phyloP scores from a whole-genome alignment of 1,284 basidiomycete genomes.

The Moesziomyces parantarcticus region DNA sequence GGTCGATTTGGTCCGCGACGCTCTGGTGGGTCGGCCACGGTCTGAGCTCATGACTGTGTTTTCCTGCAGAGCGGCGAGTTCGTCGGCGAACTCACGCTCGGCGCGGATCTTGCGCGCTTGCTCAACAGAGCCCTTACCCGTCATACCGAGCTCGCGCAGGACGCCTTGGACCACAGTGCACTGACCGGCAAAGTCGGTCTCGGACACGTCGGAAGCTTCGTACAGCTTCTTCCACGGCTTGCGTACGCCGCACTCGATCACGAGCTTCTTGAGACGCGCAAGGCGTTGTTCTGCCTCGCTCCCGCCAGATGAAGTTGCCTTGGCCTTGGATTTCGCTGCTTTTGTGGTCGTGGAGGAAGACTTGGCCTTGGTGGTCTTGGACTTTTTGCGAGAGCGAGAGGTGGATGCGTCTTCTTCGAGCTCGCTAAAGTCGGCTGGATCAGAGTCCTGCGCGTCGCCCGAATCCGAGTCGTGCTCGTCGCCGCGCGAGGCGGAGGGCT shows the following conservation, averaged over 20 bases:
- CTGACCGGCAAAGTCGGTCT: constrained; percentile 18
- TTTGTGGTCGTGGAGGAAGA: not conserved
- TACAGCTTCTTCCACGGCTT: constrained; percentile 51
- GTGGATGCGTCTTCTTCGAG: constrained; percentile 37
- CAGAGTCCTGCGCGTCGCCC: not conserved
- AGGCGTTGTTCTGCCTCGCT: constrained; percentile 36
- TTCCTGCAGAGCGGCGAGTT: constrained; percentile 29
- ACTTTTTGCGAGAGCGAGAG: constrained; percentile 14
- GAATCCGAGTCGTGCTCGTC: not conserved
- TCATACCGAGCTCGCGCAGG: constrained; percentile 38
- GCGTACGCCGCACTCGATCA: constrained; percentile 37
- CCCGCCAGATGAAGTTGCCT: not conserved
- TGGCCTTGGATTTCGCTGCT: constrained; percentile 6
- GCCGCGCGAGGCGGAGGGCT: not conserved
- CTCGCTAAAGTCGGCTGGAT: constrained; percentile 22
- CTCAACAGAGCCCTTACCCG: constrained; percentile 34
- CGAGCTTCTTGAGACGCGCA: constrained; percentile 39
- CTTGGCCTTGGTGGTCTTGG: constrained; percentile 4
- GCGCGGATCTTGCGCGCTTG: constrained; percentile 39
- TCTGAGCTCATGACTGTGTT: constrained; percentile 14
- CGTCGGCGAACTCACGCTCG: constrained; percentile 39
- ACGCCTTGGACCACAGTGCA: constrained; percentile 36
- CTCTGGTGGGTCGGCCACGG: not conserved
- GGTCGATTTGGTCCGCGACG: not conserved
- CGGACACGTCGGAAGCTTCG: constrained; percentile 18